Percentiles rank a stretch among this genome's conserved stretches.
These are phyloP conservation scores for Fusarium dimerum DNA, from an alignment of 2,329 filamentous ascomycete genomes.

Conservation along the genomic window DNA sequence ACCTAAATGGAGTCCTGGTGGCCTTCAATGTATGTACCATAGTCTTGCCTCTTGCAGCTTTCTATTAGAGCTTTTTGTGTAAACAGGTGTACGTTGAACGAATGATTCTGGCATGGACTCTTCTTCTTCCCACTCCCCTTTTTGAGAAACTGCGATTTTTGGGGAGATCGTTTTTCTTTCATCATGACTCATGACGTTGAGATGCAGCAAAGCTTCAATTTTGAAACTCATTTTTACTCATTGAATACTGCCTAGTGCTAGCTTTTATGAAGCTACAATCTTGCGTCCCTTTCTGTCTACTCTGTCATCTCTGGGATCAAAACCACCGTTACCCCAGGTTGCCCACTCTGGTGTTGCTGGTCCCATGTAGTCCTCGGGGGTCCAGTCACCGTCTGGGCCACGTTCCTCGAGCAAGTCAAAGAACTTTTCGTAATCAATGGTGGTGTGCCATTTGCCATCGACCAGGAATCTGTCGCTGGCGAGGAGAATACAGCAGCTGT, in stretches of 20 bases:
- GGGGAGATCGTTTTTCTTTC: slow-evolving; percentile 29
- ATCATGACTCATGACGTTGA: slow-evolving; percentile 30
- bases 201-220: too few relatives aligned
- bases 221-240: slow-evolving; percentile 9
- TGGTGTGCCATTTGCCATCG: slow-evolving; percentile 82
- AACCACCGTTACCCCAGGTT: slow-evolving; percentile 90
- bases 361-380: slow-evolving; percentile 88
- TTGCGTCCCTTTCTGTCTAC: slow-evolving; percentile 84
- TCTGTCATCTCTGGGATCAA: slow-evolving; percentile 85
- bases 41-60: slow-evolving; percentile 39
- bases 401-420: slow-evolving; percentile 79
- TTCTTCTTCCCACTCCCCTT: too few relatives aligned
- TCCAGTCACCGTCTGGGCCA: slow-evolving; percentile 67
- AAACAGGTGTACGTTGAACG: slow-evolving; percentile 39
- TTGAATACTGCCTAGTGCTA: slow-evolving; percentile 1
- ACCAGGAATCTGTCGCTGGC: slow-evolving; percentile 79
- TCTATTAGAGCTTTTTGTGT: slow-evolving; percentile 45
- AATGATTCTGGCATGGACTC: slow-evolving; percentile 32
- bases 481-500: slow-evolving; percentile 89
- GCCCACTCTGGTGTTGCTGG: slow-evolving; percentile 89
- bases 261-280: slow-evolving; percentile 41
- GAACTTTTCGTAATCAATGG: slow-evolving; percentile 88
- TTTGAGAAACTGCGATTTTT: slow-evolving; percentile 31
- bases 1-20: slow-evolving; percentile 30
- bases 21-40: slow-evolving; percentile 41